phyloP scores from a whole-genome alignment of 768 basidiomycete genomes.

The Leccinellum rugosiceps region DNA sequence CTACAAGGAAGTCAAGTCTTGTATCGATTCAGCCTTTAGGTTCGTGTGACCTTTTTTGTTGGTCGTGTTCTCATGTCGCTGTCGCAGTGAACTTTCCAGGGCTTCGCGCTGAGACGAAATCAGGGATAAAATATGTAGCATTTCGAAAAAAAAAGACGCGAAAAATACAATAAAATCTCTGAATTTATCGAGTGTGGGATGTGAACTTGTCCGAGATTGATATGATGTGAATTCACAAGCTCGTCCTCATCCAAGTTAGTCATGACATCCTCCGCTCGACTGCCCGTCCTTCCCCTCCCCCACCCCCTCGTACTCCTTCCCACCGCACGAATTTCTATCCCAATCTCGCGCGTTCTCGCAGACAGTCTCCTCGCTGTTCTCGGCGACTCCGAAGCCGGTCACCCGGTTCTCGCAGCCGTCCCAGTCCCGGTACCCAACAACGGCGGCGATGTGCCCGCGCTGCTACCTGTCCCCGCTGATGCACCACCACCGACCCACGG shows the following conservation, averaged over 20 bases:
- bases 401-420: conserved; percentile 68
- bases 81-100: conserved; percentile 45
- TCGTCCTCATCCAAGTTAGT: not conserved
- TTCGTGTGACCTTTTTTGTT: conserved; percentile 33
- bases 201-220: not conserved
- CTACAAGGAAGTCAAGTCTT: conserved; percentile 87
- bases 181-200: not conserved
- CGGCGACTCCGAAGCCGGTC: conserved; percentile 58
- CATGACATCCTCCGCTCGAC: conserved; percentile 36
- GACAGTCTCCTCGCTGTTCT: conserved; percentile 65
- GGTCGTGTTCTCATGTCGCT: not conserved
- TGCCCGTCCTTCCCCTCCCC: conserved; percentile 68
- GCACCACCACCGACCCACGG: conserved; percentile 51
- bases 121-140: conserved; percentile 60
- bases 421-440: conserved; percentile 40
- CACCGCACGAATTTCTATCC: conserved; percentile 63
- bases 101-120: conserved; percentile 20
- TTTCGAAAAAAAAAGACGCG: conserved; percentile 57
- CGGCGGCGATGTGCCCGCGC: conserved; percentile 5
- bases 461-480: not conserved
- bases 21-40: conserved; percentile 82
- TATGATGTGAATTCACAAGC: not conserved
- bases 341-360: conserved; percentile 58
- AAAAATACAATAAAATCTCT: conserved; percentile 43
- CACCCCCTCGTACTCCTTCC: conserved; percentile 77